phyloP scores from a whole-genome alignment of 495 filamentous ascomycete species.

The Annulohypoxylon bovei region DNA sequence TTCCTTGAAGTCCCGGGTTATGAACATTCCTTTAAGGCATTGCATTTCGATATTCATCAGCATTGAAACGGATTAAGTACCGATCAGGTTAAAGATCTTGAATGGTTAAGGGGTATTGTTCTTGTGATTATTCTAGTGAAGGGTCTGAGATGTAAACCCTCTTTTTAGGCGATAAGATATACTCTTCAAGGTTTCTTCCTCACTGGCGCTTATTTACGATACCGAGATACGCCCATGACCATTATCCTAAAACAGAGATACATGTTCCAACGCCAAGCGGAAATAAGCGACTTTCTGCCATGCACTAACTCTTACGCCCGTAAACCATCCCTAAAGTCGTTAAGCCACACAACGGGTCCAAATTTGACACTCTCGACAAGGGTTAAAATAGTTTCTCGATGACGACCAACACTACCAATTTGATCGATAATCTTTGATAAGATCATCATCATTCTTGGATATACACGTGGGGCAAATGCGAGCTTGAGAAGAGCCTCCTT shows the following conservation, averaged over 20 bases:
- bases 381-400: not conserved
- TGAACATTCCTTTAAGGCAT: constrained; percentile 9
- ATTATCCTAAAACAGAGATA: not conserved
- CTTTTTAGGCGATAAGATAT: too few species aligned
- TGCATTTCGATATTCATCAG: constrained; percentile 12
- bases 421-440: not conserved
- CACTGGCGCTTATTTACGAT: not conserved
- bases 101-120: not conserved
- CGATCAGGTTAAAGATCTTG: constrained; percentile 26
- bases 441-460: not conserved
- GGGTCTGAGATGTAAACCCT: not conserved
- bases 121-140: not conserved
- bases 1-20: constrained; percentile 31
- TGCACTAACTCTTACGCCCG: not conserved
- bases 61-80: constrained; percentile 14
- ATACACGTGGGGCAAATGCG: not conserved
- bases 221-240: constrained; percentile 5
- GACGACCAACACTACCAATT: constrained; percentile 11
- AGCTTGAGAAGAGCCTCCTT: not conserved
- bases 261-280: not conserved
- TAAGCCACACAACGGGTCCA: constrained; percentile 10
- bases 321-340: constrained; percentile 5
- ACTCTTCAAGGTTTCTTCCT: not conserved
- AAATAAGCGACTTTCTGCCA: not conserved
- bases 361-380: constrained; percentile 5